A percentile compares a stretch with the other conserved stretches of the same genome.
These are phyloP conservation scores for Neurospora tetraspora DNA, from an alignment of 495 filamentous ascomycete genomes.

Conservation along the genomic window DNA sequence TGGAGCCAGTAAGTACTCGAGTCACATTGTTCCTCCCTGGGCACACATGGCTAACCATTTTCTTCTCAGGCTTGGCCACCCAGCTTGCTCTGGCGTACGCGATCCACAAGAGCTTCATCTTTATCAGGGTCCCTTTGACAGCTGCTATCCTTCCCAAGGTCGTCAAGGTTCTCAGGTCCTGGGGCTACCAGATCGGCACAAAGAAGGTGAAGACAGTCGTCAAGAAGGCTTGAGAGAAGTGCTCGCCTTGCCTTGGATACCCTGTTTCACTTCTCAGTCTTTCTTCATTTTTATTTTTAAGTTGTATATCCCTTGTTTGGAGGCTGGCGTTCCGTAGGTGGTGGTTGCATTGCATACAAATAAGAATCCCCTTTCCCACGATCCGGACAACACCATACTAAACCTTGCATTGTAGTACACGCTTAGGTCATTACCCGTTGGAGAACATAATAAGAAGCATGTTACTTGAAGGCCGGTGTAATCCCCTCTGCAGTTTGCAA, in stretches of 20 bases:
- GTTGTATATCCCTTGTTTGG: not conserved
- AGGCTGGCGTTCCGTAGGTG: constrained; percentile 4
- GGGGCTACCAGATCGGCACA: constrained; percentile 62
- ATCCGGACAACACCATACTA: not conserved
- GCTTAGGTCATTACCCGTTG: not conserved
- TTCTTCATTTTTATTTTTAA: not conserved
- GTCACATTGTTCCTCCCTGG: not conserved
- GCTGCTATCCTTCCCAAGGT: constrained; percentile 86
- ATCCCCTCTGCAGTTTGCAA: not conserved
- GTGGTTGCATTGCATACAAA: constrained; percentile 5
- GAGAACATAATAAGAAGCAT: not conserved
- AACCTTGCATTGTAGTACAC: not conserved
- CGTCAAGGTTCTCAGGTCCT: constrained; percentile 70
- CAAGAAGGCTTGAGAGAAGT: not conserved
- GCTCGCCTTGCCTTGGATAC: not conserved
- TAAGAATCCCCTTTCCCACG: constrained; percentile 4
- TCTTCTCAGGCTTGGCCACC: constrained; percentile 45
- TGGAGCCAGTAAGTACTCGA: constrained; percentile 40
- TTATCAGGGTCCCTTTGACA: constrained; percentile 81
- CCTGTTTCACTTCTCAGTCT: not conserved
- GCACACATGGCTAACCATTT: not conserved
- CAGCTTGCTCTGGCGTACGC: constrained; percentile 92
- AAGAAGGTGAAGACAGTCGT: constrained; percentile 12
- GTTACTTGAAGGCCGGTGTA: not conserved
- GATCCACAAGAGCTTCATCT: constrained; percentile 96